These are phyloP conservation scores for Rhododendron griersonianum DNA, from an alignment of 148 eudicot genomes.

Conservation along the genomic window DNA sequence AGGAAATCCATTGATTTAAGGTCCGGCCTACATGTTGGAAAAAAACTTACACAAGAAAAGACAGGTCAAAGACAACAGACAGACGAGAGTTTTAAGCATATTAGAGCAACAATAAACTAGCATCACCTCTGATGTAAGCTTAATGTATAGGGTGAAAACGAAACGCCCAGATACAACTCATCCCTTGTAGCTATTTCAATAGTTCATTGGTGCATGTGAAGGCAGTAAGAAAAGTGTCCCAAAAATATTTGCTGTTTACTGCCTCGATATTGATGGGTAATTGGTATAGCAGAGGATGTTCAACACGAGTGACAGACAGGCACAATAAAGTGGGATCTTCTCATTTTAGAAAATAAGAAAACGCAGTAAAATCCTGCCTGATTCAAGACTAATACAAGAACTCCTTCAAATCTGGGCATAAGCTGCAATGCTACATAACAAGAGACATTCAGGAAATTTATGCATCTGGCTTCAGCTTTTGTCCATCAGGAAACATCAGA, in stretches of 20 bases:
- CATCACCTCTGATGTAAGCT: background rate
- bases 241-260: background rate
- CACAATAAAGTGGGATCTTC: background rate
- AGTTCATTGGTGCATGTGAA: background rate
- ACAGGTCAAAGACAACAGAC: background rate
- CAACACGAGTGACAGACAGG: background rate
- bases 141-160: background rate
- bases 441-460: background rate
- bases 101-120: background rate
- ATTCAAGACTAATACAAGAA: background rate
- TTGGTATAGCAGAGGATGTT: background rate
- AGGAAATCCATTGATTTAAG: background rate
- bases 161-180: background rate
- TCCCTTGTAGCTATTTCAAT: background rate
- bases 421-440: background rate
- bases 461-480: background rate
- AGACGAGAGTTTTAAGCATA: background rate
- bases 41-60: background rate
- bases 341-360: background rate
- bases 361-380: background rate
- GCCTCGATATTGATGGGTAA: background rate
- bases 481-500: background rate
- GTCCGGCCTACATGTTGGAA: background rate
- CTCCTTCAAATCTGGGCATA: background rate
- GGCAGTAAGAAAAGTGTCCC: background rate